Conservation (phyloP, 2,329 filamentous ascomycete genomes). For the Monilinia laxa region DNA sequence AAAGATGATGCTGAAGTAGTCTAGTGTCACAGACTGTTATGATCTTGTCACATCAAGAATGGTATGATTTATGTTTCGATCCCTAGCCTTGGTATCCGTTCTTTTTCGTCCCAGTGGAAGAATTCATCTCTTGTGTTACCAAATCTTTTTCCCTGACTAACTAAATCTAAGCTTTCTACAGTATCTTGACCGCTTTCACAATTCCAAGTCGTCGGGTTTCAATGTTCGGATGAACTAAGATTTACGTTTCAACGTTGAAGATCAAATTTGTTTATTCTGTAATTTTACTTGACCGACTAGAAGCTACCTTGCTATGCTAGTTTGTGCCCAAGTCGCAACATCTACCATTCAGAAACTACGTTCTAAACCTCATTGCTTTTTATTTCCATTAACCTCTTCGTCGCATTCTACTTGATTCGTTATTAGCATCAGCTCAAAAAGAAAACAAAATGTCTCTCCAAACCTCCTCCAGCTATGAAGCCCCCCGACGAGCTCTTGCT, state of each 20-base stretch:
- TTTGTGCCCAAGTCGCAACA: not conserved
- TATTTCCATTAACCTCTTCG: not conserved
- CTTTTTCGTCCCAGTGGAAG: not conserved
- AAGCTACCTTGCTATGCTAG: not conserved
- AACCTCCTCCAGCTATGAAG: not conserved
- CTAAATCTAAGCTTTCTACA: not conserved
- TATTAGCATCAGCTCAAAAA: not conserved
- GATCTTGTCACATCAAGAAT: not conserved
- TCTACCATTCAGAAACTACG: not conserved
- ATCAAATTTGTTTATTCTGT: not conserved
- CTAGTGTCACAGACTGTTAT: not conserved
- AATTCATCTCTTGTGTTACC: not conserved
- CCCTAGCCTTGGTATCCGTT: not conserved
- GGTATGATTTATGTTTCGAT: not conserved
- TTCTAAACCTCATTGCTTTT: not conserved
- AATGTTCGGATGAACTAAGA: not conserved
- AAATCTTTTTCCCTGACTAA: not conserved
- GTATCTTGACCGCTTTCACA: slow-evolving; percentile 8
- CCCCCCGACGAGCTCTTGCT: not conserved
- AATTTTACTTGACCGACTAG: not conserved
- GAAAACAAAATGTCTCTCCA: slow-evolving; percentile 18
- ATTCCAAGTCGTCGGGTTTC: not conserved
- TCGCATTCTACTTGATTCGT: no score
- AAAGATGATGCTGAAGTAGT: not conserved
- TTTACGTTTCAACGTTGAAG: not conserved